Conservation (phyloP, 1,284 basidiomycete genomes). For the Sanghuangporus baumii region DNA sequence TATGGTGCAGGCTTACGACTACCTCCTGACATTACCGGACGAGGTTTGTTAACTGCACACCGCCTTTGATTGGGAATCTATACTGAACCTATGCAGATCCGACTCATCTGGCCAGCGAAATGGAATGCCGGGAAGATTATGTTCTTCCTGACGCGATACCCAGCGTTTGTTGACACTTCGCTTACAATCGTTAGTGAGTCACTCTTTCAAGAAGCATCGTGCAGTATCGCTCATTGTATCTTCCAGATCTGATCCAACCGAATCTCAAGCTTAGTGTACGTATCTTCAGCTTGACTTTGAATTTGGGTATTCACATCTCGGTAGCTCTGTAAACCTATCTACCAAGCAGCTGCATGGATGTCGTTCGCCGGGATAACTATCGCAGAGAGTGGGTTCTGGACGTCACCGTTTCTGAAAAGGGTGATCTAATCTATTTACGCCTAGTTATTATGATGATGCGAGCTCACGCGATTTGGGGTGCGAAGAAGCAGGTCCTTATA, state of each 20-base stretch:
- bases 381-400: background rate
- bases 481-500: background rate
- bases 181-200: constrained; percentile 4
- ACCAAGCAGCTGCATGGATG: constrained; percentile 3
- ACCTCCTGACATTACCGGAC: background rate
- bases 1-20: background rate
- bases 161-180: background rate
- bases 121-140: constrained; percentile 11
- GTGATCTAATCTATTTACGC: background rate
- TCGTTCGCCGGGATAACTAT: background rate
- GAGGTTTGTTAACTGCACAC: background rate
- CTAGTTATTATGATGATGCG: constrained; percentile 6
- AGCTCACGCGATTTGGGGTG: constrained; percentile 5
- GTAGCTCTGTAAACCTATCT: background rate
- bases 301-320: background rate
- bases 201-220: background rate
- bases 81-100: background rate
- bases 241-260: background rate
- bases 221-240: too few species aligned
- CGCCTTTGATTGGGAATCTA: too few species aligned
- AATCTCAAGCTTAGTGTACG: background rate
- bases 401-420: background rate
- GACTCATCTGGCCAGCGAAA: constrained; percentile 11
- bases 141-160: constrained; percentile 12
- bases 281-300: too few species aligned